Percentiles rank a stretch among this genome's conserved stretches.
Conservation (phyloP, 2,329 filamentous ascomycete genomes). For the Venturia asperata region DNA sequence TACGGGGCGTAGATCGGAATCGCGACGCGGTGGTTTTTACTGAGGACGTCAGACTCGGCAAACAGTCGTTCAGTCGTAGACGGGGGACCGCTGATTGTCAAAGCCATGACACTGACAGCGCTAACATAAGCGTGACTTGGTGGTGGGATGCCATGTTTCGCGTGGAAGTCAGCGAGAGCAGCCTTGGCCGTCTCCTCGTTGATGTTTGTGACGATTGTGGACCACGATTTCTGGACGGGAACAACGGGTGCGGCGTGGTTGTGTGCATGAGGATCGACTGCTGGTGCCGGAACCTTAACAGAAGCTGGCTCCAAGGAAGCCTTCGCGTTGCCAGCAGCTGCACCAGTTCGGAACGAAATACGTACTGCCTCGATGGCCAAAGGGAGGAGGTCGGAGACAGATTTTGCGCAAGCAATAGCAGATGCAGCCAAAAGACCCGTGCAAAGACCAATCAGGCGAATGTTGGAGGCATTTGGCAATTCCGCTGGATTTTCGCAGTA, state of each 20-base stretch:
- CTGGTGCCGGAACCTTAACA: conserved; percentile 2
- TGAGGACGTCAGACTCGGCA: conserved; percentile 41
- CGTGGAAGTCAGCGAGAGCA: conserved; percentile 52
- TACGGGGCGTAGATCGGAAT: conserved; percentile 54
- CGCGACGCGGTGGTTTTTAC: conserved; percentile 44
- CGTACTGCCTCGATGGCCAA: conserved; percentile 58
- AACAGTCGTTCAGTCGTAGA: conserved; percentile 47
- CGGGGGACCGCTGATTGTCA: conserved; percentile 55
- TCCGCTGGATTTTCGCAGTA: conserved; percentile 49
- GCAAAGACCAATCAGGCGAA: conserved; percentile 56
- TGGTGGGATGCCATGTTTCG: conserved; percentile 43
- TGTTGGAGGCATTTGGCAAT: conserved; percentile 43
- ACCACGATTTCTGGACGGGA: conserved; percentile 57
- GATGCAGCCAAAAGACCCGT: conserved; percentile 64
- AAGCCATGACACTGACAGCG: conserved; percentile 51
- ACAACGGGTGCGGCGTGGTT: conserved; percentile 23
- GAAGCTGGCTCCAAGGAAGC: conserved; percentile 42
- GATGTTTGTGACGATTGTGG: conserved; percentile 55
- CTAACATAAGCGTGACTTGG: conserved; percentile 52
- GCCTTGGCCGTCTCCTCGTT: conserved; percentile 46
- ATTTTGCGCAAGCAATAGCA: conserved; percentile 57
- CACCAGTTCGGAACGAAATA: conserved; percentile 59
- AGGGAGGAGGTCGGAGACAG: conserved; percentile 54
- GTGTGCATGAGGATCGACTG: conserved; percentile 23
- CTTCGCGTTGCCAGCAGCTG: conserved; percentile 37